Conservation (phyloP, 805 yeast genomes). For the Zygotorulaspora chibaensis region DNA sequence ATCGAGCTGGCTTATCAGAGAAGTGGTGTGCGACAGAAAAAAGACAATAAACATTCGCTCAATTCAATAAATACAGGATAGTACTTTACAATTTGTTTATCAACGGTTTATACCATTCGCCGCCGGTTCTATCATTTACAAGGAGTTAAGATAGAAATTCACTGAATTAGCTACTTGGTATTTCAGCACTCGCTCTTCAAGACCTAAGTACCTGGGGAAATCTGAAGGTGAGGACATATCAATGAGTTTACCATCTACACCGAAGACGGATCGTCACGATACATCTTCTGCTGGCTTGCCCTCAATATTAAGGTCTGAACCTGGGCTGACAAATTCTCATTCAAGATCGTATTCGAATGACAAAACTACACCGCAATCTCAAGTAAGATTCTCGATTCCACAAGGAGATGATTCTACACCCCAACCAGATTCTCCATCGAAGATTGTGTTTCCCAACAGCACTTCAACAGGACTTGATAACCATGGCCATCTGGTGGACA, state of each 20-base stretch:
- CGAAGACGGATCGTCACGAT: conserved; percentile 2
- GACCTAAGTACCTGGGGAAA: too few relatives aligned
- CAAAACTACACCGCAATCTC: conserved; percentile 17
- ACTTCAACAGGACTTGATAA: conserved; percentile 1
- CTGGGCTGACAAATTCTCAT: not conserved
- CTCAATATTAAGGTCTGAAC: conserved; percentile 4
- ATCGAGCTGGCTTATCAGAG: too few relatives aligned
- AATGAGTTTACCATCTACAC: conserved; percentile 11
- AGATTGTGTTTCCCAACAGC: conserved; percentile 28
- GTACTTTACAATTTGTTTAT: too few relatives aligned
- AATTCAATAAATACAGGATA: too few relatives aligned
- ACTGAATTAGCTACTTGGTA: too few relatives aligned
- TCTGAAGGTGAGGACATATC: not conserved
- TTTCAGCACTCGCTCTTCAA: too few relatives aligned
- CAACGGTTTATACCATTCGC: too few relatives aligned
- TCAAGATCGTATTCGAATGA: not conserved
- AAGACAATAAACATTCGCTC: too few relatives aligned
- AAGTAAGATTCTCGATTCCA: conserved; percentile 33
- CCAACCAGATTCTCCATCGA: conserved; percentile 24
- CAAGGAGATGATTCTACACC: conserved; percentile 1
- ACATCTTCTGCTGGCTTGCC: conserved; percentile 4
- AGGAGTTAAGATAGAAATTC: too few relatives aligned
- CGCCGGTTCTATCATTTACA: too few relatives aligned
- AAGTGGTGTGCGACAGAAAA: too few relatives aligned
- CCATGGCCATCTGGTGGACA: conserved; percentile 26